Evolutionary conservation across 2,329 filamentous ascomycete species (phyloP), one percentile per base, ranked within the genome.

Genomic region (Alternaria postmessia): DNA sequence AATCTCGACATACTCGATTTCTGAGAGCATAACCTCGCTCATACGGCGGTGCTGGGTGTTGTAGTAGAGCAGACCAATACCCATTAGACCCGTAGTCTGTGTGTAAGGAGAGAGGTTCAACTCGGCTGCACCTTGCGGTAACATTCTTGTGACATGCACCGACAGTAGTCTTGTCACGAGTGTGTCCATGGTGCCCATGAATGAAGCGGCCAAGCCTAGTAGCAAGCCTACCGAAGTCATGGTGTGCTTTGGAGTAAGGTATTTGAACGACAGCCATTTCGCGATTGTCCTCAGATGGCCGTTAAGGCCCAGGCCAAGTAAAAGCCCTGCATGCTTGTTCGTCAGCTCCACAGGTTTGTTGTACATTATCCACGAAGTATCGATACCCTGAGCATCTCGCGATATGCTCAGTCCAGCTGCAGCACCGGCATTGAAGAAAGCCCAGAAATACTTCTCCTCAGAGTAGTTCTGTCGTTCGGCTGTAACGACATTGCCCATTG

Each of bases 201-300:
- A 96, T 1, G 95, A 98, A 26, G 92, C 95, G 8, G 95, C 94
- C 18, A 99, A 84, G 1, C 95, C 95, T 0, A 99, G 84, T 3
- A 99, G 84, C n/a, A 99, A 83, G 9, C 95, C 95, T 55, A 99
- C 94, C 1, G 95, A 98, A 24, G 95, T 98, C 95, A 99, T 99
- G 26, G 94, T 96, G 78, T 99, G 96, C 74, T 99, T 99, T 1
- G 95, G 94, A 0, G 95, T 99, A n/a, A 99, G 83, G 69, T 99
- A 99, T 75, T 97, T 98, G 85, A 98, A 99, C 8, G 94, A 94
- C 43, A 99, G 90, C 94, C 95, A 99, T 81, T 98, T 98, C 3
- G 95, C 95, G 28, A 99, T 87, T 7, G 89, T 91, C 69, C 92
- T 95, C n/a, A 99, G 83, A 79, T 99, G 96, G 0, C 95, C 96